These are phyloP conservation scores for Trichoderma guizhouense DNA, from an alignment of 2,329 filamentous ascomycete genomes.

Conservation along the genomic window DNA sequence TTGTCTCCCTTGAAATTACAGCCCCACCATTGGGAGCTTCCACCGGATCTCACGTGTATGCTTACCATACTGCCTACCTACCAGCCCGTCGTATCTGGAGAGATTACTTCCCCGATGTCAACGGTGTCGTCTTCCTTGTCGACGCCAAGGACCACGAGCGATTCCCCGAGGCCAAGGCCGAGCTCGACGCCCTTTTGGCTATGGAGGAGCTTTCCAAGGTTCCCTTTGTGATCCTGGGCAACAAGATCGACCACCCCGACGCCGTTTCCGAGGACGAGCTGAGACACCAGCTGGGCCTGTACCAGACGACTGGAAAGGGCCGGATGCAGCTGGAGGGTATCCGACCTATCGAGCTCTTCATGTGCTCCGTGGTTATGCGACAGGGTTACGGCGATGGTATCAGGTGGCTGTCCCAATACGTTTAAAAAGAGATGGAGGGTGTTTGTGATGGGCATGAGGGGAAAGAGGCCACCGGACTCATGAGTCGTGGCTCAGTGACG, in stretches of 20 bases:
- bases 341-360: constrained; percentile 93
- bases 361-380: constrained; percentile 98
- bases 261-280: constrained; percentile 95
- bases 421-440: constrained; percentile 49
- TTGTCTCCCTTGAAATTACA: not conserved
- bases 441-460: not conserved
- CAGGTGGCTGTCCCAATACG: constrained; percentile 89
- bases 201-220: constrained; percentile 98
- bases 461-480: not conserved
- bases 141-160: constrained; percentile 97
- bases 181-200: constrained; percentile 89
- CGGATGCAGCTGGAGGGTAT: constrained; percentile 91
- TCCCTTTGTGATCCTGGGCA: constrained; percentile 92
- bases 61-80: not conserved
- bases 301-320: constrained; percentile 95
- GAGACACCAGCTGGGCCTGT: constrained; percentile 85
- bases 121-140: constrained; percentile 95
- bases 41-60: not conserved
- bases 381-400: constrained; percentile 92
- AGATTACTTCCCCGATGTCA: constrained; percentile 95
- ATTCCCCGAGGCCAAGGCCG: constrained; percentile 89
- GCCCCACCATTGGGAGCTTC: not conserved
- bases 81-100: constrained; percentile 89
- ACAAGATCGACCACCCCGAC: constrained; percentile 99
- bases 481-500: constrained; percentile 7